These are phyloP conservation scores for Camelina neglecta DNA, from an alignment of 345 rosid species.

Conservation along the genomic window DNA sequence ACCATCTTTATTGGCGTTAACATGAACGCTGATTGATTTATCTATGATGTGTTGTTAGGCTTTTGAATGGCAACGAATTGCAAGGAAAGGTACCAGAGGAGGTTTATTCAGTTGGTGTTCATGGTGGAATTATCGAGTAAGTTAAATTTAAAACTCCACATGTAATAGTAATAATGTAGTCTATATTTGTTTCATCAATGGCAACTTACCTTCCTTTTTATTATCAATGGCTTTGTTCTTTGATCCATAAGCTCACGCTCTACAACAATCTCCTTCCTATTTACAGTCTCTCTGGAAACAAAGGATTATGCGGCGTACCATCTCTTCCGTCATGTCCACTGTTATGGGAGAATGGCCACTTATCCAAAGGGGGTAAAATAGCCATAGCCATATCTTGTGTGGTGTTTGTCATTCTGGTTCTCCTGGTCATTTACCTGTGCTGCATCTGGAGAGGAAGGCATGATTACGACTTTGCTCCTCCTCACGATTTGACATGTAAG, in stretches of 20 bases:
- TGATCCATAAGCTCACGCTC: conserved; percentile 1
- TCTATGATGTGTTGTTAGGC: conserved; percentile 51
- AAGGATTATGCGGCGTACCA: conserved; percentile 89
- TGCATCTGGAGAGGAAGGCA: conserved; percentile 71
- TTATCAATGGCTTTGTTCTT: background rate
- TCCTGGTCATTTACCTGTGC: conserved; percentile 57
- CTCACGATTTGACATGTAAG: conserved; percentile 94
- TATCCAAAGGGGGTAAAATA: conserved; percentile 83
- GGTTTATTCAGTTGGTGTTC: conserved; percentile 86
- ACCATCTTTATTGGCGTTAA: background rate
- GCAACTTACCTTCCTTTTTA: conserved; percentile 10
- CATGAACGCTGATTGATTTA: background rate
- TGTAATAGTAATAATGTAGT: background rate
- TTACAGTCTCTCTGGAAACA: conserved; percentile 90
- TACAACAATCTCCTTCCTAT: background rate
- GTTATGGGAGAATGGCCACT: conserved; percentile 83
- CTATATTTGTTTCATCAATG: background rate
- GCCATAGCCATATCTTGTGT: conserved; percentile 68
- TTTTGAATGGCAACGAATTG: conserved; percentile 68
- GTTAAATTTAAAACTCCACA: conserved; percentile 26
- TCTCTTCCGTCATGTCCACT: conserved; percentile 74
- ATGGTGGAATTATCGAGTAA: conserved; percentile 94
- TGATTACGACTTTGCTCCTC: conserved; percentile 91
- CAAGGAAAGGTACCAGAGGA: conserved; percentile 89
- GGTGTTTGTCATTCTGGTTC: conserved; percentile 48